phyloP scores from a whole-genome alignment of 306 rosid species.

The Vicia faba region DNA sequence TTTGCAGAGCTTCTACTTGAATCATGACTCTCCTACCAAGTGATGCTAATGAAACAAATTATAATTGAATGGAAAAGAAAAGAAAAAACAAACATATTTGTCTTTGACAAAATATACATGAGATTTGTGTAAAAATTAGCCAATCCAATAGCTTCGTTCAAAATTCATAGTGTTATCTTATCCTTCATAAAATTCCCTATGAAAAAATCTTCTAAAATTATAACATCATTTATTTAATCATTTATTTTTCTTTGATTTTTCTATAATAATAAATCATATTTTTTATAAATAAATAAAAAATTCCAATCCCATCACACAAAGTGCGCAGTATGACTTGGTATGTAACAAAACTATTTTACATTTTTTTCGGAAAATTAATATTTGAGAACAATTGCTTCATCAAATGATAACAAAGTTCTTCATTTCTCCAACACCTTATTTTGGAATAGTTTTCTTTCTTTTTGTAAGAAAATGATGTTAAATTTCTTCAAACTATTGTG shows the following conservation, averaged over 20 bases:
- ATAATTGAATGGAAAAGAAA: no score
- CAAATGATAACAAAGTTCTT: constrained; percentile 30
- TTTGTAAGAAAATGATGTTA: constrained; percentile 28
- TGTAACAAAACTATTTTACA: constrained; percentile 27
- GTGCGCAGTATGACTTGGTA: constrained; percentile 44
- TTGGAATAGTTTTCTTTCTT: constrained; percentile 12
- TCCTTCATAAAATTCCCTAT: no score
- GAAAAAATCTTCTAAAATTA: no score
- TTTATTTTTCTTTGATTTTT: no score
- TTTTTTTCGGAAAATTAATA: constrained; percentile 24
- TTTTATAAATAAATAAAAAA: neutral
- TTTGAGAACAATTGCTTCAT: constrained; percentile 22
- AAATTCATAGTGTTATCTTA: no score
- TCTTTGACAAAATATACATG: neutral
- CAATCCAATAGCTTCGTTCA: no score
- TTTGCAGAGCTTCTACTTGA: no score
- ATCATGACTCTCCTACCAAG: no score
- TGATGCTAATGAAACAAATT: no score
- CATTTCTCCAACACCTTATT: constrained; percentile 8
- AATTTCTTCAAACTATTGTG: constrained; percentile 14
- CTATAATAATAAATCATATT: neutral
- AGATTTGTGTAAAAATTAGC: neutral
- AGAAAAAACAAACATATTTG: no score
- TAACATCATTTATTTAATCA: neutral
- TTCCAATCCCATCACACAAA: constrained; percentile 31